Percentiles rank a stretch among this genome's conserved stretches.
phyloP scores from a whole-genome alignment of 2,329 filamentous ascomycete species.

The Cytospora piceae region DNA sequence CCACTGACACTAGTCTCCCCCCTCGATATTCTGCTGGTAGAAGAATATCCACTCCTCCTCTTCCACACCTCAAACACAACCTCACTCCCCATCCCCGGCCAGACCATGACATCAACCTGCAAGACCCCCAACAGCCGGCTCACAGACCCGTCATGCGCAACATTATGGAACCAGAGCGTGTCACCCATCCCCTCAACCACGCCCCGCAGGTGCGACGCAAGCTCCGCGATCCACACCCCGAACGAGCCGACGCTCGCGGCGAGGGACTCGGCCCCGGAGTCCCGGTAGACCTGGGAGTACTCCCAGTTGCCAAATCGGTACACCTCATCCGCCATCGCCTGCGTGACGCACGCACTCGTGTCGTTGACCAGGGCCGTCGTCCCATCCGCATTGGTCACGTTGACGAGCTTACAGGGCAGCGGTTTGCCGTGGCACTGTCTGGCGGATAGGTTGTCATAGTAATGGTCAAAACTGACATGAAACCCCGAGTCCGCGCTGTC shows the following conservation, averaged over 20 bases:
- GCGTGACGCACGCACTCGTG: slow-evolving; percentile 60
- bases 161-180: slow-evolving; percentile 70
- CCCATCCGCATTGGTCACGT: slow-evolving; percentile 31
- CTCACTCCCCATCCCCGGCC: slow-evolving; percentile 83
- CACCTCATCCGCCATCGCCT: slow-evolving; percentile 66
- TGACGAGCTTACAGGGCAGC: slow-evolving; percentile 66
- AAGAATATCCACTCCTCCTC: slow-evolving; percentile 36
- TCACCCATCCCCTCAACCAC: slow-evolving; percentile 47
- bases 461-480: slow-evolving; percentile 77
- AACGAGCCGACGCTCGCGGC: slow-evolving; percentile 63
- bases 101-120: slow-evolving; percentile 77
- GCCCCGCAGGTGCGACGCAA: slow-evolving; percentile 66
- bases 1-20: slow-evolving; percentile 31
- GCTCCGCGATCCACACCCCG: slow-evolving; percentile 75
- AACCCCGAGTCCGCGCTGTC: slow-evolving; percentile 59
- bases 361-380: slow-evolving; percentile 43
- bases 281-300: slow-evolving; percentile 78
- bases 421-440: slow-evolving; percentile 76
- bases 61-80: slow-evolving; percentile 76
- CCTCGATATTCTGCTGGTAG: slow-evolving; percentile 24
- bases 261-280: slow-evolving; percentile 60
- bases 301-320: slow-evolving; percentile 81
- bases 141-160: slow-evolving; percentile 79
- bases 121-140: slow-evolving; percentile 69
- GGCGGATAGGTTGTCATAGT: slow-evolving; percentile 82